A percentile compares a stretch with the other conserved stretches of the same genome.
phyloP scores from a whole-genome alignment of 148 eudicot genomes.

The Vaccinium myrtillus region DNA sequence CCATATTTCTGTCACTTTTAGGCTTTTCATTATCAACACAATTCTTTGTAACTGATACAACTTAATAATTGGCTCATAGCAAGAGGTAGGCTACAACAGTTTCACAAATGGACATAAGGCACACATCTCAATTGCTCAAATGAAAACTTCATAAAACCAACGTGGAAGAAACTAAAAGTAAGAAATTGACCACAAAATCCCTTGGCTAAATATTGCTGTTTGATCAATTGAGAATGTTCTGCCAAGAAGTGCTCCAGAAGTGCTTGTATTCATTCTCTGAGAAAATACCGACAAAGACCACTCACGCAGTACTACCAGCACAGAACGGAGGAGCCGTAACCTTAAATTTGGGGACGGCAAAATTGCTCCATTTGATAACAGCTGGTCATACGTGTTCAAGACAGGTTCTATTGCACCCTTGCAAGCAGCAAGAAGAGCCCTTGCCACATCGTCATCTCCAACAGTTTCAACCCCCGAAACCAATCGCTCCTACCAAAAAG shows the following conservation, averaged over 20 bases:
- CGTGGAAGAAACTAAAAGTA: slow-evolving; percentile 3
- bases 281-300: slow-evolving; percentile 84
- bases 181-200: slow-evolving; percentile 61
- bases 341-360: slow-evolving; percentile 71
- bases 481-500: slow-evolving; percentile 52
- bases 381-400: slow-evolving; percentile 73
- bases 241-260: slow-evolving; percentile 84
- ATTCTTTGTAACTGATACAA: neutral
- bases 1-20: neutral
- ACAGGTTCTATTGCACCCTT: slow-evolving; percentile 92
- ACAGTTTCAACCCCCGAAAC: slow-evolving; percentile 68
- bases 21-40: neutral
- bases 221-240: slow-evolving; percentile 66
- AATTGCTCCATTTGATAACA: slow-evolving; percentile 78
- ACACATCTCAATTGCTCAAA: slow-evolving; percentile 6
- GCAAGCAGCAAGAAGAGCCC: slow-evolving; percentile 90
- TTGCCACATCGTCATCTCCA: slow-evolving; percentile 89
- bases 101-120: slow-evolving; percentile 3
- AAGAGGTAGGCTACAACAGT: neutral
- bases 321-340: slow-evolving; percentile 82
- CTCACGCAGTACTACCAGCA: slow-evolving; percentile 74
- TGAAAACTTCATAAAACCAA: neutral
- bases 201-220: slow-evolving; percentile 58
- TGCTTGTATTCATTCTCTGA: slow-evolving; percentile 75
- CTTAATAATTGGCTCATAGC: neutral